A percentile compares a stretch with the other conserved stretches of the same genome.
These are phyloP conservation scores for Eucalyptus shirleyi DNA, from an alignment of 345 rosid species.

Conservation along the genomic window DNA sequence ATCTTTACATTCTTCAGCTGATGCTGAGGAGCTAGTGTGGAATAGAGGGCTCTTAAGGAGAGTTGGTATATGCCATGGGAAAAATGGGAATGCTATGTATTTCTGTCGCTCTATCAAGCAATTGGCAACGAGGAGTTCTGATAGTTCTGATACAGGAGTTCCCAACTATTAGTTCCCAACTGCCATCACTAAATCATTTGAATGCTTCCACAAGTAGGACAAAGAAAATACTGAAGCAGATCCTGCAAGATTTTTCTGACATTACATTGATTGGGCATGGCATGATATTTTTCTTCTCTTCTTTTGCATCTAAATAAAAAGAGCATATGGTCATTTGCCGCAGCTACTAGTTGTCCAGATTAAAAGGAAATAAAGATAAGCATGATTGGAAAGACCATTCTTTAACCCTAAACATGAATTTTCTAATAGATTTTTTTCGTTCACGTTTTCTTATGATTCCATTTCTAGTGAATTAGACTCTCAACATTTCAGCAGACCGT, in stretches of 20 bases:
- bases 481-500: background rate
- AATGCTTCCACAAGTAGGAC: background rate
- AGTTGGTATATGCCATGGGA: conserved; percentile 59
- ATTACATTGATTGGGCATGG: background rate
- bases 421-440: background rate
- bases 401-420: background rate
- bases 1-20: conserved; percentile 42
- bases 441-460: background rate
- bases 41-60: conserved; percentile 53
- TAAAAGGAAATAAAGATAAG: background rate
- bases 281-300: background rate
- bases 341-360: background rate
- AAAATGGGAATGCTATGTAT: conserved; percentile 52
- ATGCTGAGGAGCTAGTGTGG: conserved; percentile 60
- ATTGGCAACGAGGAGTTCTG: conserved; percentile 35
- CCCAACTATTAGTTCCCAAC: too few species aligned
- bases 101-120: conserved; percentile 35
- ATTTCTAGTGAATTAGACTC: background rate
- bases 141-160: conserved; percentile 16
- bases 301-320: background rate
- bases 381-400: background rate
- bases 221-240: background rate
- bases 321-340: background rate
- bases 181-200: background rate
- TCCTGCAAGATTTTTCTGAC: background rate